phyloP scores from a whole-genome alignment of 2,329 filamentous ascomycete species.

The Mollisiaceae sp. region DNA sequence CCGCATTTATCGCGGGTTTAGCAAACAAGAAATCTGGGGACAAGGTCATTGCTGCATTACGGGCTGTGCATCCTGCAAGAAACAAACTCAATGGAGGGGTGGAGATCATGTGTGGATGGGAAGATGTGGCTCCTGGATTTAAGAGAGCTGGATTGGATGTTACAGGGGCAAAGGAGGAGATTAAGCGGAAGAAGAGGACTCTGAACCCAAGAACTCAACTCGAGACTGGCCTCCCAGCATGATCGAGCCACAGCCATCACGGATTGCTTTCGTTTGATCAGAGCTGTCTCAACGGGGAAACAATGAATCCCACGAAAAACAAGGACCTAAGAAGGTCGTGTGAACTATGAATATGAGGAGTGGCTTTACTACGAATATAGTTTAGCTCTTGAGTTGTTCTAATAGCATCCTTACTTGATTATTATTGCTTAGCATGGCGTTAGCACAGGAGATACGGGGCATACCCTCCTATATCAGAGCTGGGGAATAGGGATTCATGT shows the following conservation, averaged over 20 bases:
- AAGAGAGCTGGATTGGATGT: conserved; percentile 19
- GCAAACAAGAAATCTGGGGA: conserved; percentile 17
- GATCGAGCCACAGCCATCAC: neutral
- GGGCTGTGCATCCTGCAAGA: conserved; percentile 21
- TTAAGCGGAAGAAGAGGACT: conserved; percentile 18
- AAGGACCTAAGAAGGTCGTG: neutral
- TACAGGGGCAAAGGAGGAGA: neutral
- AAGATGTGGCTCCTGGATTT: conserved; percentile 29
- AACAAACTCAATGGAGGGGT: conserved; percentile 25
- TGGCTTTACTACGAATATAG: neutral
- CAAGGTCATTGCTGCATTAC: conserved; percentile 26
- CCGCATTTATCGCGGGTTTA: conserved; percentile 33
- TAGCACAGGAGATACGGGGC: neutral
- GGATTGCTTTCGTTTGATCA: too few relatives aligned
- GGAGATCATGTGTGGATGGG: conserved; percentile 34
- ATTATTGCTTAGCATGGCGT: conserved; percentile 1
- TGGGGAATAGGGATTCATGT: too few relatives aligned
- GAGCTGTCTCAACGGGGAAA: too few relatives aligned
- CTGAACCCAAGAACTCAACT: conserved; percentile 19
- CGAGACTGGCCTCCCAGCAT: conserved; percentile 13
- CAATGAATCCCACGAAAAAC: too few relatives aligned
- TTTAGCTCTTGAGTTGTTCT: neutral
- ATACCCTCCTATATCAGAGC: too few relatives aligned
- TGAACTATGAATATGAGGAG: neutral
- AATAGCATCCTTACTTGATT: neutral